Conservation (phyloP, 78 protist genomes). For the Dictyostelium discoideum region DNA sequence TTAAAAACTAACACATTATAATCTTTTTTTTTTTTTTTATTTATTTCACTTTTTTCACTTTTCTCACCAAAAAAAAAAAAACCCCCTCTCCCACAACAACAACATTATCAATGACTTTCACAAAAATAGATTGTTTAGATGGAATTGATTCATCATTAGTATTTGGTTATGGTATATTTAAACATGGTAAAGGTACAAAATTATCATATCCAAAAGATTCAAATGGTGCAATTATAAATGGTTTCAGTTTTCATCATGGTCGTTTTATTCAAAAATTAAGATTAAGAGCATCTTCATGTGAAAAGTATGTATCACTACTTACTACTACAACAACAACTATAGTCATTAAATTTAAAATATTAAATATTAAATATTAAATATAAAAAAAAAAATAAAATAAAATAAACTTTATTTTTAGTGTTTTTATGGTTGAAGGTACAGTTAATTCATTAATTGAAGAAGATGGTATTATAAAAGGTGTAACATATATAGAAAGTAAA, state of each 20-base stretch:
- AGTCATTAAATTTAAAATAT: too few species aligned
- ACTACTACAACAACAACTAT: background rate
- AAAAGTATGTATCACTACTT: conserved; percentile 25
- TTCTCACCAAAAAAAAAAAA: background rate
- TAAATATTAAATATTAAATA: too few species aligned
- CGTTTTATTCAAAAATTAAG: conserved; percentile 85
- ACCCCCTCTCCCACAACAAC: too few species aligned
- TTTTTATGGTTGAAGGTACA: conserved; percentile 77
- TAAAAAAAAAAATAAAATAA: too few species aligned
- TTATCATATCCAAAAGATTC: conserved; percentile 71
- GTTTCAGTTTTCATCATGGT: conserved; percentile 90
- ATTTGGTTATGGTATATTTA: conserved; percentile 78
- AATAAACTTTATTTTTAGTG: conserved; percentile 18
- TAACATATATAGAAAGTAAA: conserved; percentile 20
- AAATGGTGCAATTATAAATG: conserved; percentile 27
- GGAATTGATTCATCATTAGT: conserved; percentile 83
- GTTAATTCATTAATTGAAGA: conserved; percentile 74
- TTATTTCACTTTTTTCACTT: too few species aligned
- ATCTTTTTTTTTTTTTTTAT: too few species aligned
- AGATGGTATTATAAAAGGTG: conserved; percentile 36
- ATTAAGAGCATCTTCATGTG: conserved; percentile 27
- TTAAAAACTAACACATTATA: too few species aligned
- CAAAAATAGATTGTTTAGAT: conserved; percentile 59
- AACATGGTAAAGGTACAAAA: conserved; percentile 4
- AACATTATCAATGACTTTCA: too few species aligned